phyloP scores from a whole-genome alignment of 495 filamentous ascomycete genomes.

The Xylaria scruposa region DNA sequence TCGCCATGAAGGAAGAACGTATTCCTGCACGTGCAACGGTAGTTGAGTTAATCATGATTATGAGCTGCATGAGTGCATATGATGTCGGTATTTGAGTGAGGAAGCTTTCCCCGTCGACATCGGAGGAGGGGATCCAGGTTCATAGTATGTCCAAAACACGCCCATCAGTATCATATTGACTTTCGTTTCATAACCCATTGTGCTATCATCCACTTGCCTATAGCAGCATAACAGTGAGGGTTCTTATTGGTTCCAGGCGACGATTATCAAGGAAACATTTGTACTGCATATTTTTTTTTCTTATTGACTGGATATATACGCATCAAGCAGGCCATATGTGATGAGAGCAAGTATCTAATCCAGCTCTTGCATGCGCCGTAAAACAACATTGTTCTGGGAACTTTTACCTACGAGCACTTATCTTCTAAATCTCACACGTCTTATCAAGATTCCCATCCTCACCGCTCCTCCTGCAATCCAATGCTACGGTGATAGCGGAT shows the following conservation, averaged over 20 bases:
- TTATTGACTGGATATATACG: not conserved
- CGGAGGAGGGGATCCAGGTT: not conserved
- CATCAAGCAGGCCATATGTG: not conserved
- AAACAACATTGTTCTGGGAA: not conserved
- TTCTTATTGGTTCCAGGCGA: not conserved
- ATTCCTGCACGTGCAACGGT: constrained; percentile 24
- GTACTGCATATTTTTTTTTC: not conserved
- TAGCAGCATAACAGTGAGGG: not conserved
- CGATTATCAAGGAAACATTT: not conserved
- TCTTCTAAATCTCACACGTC: constrained; percentile 9
- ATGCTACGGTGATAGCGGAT: constrained; percentile 23
- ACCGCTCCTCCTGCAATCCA: constrained; percentile 8
- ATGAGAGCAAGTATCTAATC: not conserved
- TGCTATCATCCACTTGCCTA: constrained; percentile 4
- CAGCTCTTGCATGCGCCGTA: not conserved
- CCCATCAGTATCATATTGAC: constrained; percentile 23
- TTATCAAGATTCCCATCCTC: constrained; percentile 15
- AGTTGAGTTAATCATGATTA: constrained; percentile 22
- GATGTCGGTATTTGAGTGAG: not conserved
- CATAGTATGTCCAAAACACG: constrained; percentile 17
- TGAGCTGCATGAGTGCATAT: constrained; percentile 5
- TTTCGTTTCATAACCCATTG: constrained; percentile 30
- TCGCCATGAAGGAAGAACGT: constrained; percentile 18
- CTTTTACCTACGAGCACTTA: not conserved
- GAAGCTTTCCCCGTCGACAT: not conserved